phyloP scores from a whole-genome alignment of 1,284 basidiomycete genomes.

The Puccinia hordei region DNA sequence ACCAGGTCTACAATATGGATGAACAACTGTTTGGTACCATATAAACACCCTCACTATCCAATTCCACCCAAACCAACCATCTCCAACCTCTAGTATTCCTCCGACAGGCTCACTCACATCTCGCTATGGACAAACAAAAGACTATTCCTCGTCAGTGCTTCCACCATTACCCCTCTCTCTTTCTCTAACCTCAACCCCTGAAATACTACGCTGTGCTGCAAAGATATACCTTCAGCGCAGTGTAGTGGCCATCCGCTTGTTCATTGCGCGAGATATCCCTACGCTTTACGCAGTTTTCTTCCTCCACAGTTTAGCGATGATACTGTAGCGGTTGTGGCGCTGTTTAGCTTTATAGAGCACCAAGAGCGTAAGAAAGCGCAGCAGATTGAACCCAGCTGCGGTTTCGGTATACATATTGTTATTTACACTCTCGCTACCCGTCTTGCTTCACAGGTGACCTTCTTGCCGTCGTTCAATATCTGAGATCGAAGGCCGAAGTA shows the following conservation, averaged over 20 bases:
- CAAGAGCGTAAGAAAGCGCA: no score
- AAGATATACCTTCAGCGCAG: no score
- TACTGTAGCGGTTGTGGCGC: no score
- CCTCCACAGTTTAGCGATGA: no score
- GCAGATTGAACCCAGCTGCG: no score
- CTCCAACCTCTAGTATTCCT: neutral
- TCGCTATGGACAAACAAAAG: slow-evolving; percentile 38
- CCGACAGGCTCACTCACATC: neutral
- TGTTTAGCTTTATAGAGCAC: no score
- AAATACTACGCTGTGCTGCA: no score
- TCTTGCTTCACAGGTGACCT: slow-evolving; percentile 10
- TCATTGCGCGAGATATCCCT: neutral
- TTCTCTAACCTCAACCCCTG: neutral
- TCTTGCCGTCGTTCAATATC: slow-evolving; percentile 31
- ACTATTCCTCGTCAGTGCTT: slow-evolving; percentile 32
- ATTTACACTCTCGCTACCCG: no score
- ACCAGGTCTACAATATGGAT: slow-evolving; percentile 17
- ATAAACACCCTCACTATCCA: neutral
- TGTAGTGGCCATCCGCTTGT: no score
- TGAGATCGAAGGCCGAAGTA: slow-evolving; percentile 33
- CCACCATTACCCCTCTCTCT: neutral
- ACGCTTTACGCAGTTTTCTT: neutral
- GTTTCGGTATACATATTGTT: no score
- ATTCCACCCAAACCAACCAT: neutral
- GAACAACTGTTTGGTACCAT: neutral